Conservation (phyloP, 1,139 yeast genomes). For the Zygosaccharomyces pseudobailii region DNA sequence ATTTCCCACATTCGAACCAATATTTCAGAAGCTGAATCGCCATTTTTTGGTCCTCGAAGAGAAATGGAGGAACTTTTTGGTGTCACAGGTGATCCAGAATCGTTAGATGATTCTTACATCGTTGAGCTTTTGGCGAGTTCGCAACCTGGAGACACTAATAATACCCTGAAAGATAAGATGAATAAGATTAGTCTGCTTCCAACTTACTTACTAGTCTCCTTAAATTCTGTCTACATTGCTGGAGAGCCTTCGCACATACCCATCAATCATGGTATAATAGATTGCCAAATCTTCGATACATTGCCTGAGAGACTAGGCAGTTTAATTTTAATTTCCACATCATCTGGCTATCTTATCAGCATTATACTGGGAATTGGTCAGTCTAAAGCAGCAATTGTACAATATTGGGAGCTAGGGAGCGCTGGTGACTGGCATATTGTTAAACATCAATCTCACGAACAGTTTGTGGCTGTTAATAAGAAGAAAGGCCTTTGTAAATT, state of each 20-base stretch:
- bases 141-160: neutral
- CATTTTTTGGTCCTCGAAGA: conserved; percentile 7
- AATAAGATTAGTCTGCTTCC: neutral
- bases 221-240: conserved; percentile 6
- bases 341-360: conserved; percentile 17
- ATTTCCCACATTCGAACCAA: neutral
- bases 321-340: conserved; percentile 13
- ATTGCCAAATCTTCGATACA: conserved; percentile 11
- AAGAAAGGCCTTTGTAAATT: conserved; percentile 20
- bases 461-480: conserved; percentile 19
- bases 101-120: conserved; percentile 13
- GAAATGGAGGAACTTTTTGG: conserved; percentile 9
- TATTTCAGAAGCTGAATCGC: neutral
- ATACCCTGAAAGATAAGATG: neutral
- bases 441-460: conserved; percentile 9
- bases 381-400: conserved; percentile 9
- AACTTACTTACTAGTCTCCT: conserved; percentile 6
- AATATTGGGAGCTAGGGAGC: conserved; percentile 17
- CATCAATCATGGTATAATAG: conserved; percentile 6
- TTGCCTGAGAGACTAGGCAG: conserved; percentile 5
- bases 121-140: conserved; percentile 8
- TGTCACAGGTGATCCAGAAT: conserved; percentile 12
- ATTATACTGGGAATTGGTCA: conserved; percentile 10
- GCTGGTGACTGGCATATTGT: conserved; percentile 21
- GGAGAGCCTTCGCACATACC: conserved; percentile 8